These are phyloP conservation scores for Vaccinium darrowii DNA, from an alignment of 148 eudicot genomes.

Conservation along the genomic window DNA sequence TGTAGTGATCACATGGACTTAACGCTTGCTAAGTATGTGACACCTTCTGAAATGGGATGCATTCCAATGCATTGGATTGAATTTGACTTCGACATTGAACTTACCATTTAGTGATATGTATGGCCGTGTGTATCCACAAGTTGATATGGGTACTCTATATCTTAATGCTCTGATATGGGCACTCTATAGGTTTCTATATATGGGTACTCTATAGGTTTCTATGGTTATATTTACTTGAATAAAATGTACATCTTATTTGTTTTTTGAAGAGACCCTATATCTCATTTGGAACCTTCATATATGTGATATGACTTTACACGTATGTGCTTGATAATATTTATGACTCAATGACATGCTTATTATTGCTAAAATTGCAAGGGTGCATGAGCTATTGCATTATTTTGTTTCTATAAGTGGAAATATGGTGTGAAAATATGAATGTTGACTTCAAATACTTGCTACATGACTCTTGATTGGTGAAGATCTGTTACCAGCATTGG, in stretches of 20 bases:
- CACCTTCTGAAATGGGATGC: too few species aligned
- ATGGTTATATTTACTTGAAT: background rate
- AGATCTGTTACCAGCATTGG: background rate
- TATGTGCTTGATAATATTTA: background rate
- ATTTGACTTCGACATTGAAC: too few species aligned
- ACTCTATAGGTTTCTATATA: too few species aligned
- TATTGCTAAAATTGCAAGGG: background rate
- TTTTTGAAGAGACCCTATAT: background rate
- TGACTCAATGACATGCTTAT: background rate
- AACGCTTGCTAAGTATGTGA: too few species aligned
- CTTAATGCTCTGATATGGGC: too few species aligned
- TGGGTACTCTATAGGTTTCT: too few species aligned
- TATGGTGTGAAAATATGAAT: background rate
- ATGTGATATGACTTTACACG: background rate
- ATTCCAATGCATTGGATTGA: too few species aligned
- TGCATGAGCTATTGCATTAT: constrained; percentile 2
- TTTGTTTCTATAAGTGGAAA: background rate
- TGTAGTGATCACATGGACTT: too few species aligned
- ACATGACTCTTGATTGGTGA: background rate
- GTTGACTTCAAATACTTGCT: constrained; percentile 8
- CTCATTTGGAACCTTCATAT: background rate
- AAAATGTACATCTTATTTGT: background rate
- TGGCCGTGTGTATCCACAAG: too few species aligned
- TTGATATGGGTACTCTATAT: too few species aligned
- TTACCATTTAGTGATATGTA: too few species aligned